Evolutionary conservation across 2,329 filamentous ascomycete species (phyloP).

Genomic region (Cordyceps javanica): DNA sequence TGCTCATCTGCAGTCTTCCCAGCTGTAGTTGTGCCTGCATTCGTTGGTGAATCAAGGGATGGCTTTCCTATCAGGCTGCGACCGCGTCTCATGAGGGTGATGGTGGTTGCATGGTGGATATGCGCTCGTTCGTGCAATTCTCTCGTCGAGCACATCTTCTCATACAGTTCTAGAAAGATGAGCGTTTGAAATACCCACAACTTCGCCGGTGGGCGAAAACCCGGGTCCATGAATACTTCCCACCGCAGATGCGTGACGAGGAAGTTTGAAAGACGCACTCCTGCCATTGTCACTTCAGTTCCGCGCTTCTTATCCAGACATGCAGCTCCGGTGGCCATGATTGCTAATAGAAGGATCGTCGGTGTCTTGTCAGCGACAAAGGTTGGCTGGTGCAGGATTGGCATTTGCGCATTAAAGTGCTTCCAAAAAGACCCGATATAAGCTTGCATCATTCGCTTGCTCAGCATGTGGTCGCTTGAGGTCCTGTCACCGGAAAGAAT

Average conservation of each 20-base stretch:
- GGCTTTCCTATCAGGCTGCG: constrained; percentile 85
- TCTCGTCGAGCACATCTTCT: constrained; percentile 95
- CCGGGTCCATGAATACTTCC: constrained; percentile 88
- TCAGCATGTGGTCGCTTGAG: constrained; percentile 60
- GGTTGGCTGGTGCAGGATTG: constrained; percentile 89
- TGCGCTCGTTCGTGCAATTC: constrained; percentile 90
- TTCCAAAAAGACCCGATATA: constrained; percentile 94
- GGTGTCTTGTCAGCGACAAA: constrained; percentile 85
- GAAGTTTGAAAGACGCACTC: constrained; percentile 82
- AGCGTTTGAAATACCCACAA: constrained; percentile 94
- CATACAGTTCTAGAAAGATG: constrained; percentile 83
- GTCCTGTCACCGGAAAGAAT: constrained; percentile 74
- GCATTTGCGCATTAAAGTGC: constrained; percentile 89
- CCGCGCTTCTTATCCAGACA: constrained; percentile 81
- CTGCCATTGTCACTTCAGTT: constrained; percentile 63
- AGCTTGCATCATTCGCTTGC: constrained; percentile 89
- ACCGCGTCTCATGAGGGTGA: constrained; percentile 91
- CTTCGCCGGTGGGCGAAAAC: constrained; percentile 87
- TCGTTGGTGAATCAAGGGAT: constrained; percentile 76
- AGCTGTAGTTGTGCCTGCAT: constrained; percentile 57
- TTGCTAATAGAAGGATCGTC: constrained; percentile 74
- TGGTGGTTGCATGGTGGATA: constrained; percentile 92
- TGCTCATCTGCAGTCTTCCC: constrained; percentile 75
- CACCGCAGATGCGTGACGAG: constrained; percentile 89
- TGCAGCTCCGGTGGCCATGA: constrained; percentile 88